phyloP scores from a whole-genome alignment of 345 rosid genomes.

The Turnera subulata region DNA sequence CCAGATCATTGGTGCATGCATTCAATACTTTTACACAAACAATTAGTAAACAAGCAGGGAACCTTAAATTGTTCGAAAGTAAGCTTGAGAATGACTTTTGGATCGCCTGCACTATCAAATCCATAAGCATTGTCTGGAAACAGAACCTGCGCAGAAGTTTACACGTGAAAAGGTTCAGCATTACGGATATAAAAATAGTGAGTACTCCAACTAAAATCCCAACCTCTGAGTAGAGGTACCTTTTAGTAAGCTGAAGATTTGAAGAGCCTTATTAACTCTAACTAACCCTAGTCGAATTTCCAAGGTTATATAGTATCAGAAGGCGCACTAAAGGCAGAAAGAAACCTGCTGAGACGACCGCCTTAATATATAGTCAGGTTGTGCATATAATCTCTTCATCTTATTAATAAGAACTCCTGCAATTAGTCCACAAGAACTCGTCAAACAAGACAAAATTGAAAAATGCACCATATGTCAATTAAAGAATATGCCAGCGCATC shows the following conservation, averaged over 20 bases:
- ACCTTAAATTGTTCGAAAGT: conserved; percentile 92
- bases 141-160: conserved; percentile 54
- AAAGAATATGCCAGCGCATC: no score
- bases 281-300: no score
- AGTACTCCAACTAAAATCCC: no score
- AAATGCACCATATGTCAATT: no score
- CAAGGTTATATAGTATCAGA: no score
- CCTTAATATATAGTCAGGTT: conserved; percentile 90
- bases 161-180: no score
- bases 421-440: conserved; percentile 19
- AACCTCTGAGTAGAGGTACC: no score
- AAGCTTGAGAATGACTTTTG: conserved; percentile 76
- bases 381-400: conserved; percentile 98
- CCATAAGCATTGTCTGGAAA: conserved; percentile 92
- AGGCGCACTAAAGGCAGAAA: no score
- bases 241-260: no score
- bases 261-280: no score
- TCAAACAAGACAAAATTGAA: not conserved
- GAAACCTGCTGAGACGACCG: conserved; percentile 73
- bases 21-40: not conserved
- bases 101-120: conserved; percentile 98
- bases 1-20: not conserved
- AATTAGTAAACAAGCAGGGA: not conserved
- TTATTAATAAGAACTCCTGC: conserved; percentile 97
- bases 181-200: no score